These are phyloP conservation scores for Tetracentron sinense DNA, from an alignment of 164 flowering plant genomes.

Conservation along the genomic window DNA sequence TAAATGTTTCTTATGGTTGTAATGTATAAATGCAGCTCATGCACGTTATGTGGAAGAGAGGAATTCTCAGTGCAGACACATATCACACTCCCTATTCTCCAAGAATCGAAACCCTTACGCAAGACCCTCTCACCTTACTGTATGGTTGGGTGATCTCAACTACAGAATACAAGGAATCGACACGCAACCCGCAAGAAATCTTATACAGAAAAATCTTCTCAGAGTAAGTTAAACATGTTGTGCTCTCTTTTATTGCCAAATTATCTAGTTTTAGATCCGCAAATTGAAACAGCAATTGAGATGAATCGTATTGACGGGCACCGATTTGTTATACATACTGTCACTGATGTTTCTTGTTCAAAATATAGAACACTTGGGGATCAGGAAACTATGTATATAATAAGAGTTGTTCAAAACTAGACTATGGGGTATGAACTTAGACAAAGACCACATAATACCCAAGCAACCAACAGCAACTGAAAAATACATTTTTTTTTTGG, in stretches of 20 bases:
- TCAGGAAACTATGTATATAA: too few species aligned
- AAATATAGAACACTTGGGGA: too few species aligned
- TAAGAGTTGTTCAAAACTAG: too few species aligned
- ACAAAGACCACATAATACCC: too few species aligned
- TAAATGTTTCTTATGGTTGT: background rate
- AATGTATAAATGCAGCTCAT: constrained; percentile 49
- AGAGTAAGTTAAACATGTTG: constrained; percentile 33
- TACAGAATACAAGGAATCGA: constrained; percentile 63
- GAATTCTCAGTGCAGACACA: constrained; percentile 48
- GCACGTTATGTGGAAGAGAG: constrained; percentile 67
- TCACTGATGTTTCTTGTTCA: too few species aligned
- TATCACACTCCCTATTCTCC: constrained; percentile 55
- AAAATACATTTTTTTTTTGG: too few species aligned
- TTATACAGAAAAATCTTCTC: constrained; percentile 51
- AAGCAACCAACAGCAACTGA: too few species aligned
- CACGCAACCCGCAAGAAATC: constrained; percentile 44
- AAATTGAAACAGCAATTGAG: background rate
- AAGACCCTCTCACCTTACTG: constrained; percentile 44
- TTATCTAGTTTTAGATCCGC: background rate
- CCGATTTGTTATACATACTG: too few species aligned
- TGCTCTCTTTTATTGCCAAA: too few species aligned
- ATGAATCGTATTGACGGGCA: background rate
- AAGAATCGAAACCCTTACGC: constrained; percentile 46
- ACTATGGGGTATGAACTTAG: too few species aligned
- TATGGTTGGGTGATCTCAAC: constrained; percentile 82